Evolutionary conservation across 495 filamentous ascomycete genomes (phyloP).

Genomic region (Trichocladium uniseriatum): DNA sequence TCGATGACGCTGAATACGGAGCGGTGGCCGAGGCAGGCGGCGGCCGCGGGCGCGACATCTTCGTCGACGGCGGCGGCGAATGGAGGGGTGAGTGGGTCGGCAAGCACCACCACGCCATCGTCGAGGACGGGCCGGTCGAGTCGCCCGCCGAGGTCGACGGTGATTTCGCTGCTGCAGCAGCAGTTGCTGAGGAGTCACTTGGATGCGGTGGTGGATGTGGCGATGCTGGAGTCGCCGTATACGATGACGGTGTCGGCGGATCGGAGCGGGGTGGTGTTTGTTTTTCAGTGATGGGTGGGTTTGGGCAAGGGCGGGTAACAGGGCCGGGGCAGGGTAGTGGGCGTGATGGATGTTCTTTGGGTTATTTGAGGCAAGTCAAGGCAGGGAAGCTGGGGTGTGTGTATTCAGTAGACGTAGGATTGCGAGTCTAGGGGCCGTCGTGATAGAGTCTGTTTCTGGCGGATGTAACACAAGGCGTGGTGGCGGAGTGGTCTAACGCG

Average conservation of each 20-base stretch:
- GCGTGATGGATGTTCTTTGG: too few relatives aligned
- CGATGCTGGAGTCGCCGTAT: conserved; percentile 78
- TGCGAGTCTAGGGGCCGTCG: too few relatives aligned
- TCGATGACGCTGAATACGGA: conserved; percentile 67
- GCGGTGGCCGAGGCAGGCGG: conserved; percentile 41
- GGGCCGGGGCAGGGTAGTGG: background rate
- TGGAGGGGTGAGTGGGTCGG: conserved; percentile 25
- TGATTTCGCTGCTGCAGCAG: conserved; percentile 83
- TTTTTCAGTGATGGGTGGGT: conserved; percentile 46
- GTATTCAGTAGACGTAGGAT: too few relatives aligned
- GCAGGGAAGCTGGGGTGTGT: too few relatives aligned
- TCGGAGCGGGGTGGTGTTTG: conserved; percentile 82
- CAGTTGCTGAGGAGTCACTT: conserved; percentile 76
- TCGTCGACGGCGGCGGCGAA: conserved; percentile 33
- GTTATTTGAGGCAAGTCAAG: too few relatives aligned
- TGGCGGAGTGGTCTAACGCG: too few relatives aligned
- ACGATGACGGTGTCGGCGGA: conserved; percentile 89
- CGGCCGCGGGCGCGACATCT: background rate
- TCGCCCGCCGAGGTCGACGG: conserved; percentile 63
- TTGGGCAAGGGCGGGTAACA: background rate
- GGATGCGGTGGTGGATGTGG: conserved; percentile 82
- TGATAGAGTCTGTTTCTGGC: too few relatives aligned
- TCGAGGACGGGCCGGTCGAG: conserved; percentile 27
- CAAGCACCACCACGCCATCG: conserved; percentile 24
- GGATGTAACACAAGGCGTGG: too few relatives aligned